phyloP scores from a whole-genome alignment of 768 basidiomycete species.

The Lentinula edodes region DNA sequence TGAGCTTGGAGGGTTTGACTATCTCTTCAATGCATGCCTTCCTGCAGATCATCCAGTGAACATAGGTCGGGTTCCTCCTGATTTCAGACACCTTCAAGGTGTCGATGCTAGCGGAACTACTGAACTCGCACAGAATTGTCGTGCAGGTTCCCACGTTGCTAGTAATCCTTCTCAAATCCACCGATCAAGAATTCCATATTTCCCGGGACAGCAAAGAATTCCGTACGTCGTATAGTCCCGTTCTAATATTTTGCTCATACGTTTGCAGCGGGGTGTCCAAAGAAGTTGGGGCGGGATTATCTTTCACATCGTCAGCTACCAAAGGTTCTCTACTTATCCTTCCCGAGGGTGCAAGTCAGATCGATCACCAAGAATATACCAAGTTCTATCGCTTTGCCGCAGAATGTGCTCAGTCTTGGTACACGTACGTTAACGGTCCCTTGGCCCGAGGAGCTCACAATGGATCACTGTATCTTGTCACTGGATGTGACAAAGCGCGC shows the following conservation, averaged over 20 bases:
- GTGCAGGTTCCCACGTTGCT: neutral
- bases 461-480: constrained; percentile 28
- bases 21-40: constrained; percentile 32
- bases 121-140: neutral
- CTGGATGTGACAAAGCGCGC: constrained; percentile 19
- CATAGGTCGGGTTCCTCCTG: constrained; percentile 20
- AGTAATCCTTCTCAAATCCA: neutral
- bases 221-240: neutral
- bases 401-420: constrained; percentile 24
- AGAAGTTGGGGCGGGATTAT: constrained; percentile 4
- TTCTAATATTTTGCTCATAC: no score
- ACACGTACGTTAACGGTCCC: constrained; percentile 19
- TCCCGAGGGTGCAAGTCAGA: constrained; percentile 24
- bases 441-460: constrained; percentile 17
- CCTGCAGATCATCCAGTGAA: constrained; percentile 25
- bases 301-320: constrained; percentile 12
- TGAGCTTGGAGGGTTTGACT: constrained; percentile 27
- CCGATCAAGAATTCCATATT: neutral
- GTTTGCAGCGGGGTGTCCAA: neutral
- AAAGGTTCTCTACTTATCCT: constrained; percentile 28
- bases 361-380: constrained; percentile 19
- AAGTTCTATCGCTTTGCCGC: constrained; percentile 21
- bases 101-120: neutral
- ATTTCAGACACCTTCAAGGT: constrained; percentile 14
- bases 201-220: neutral